Conservation (phyloP, 805 yeast species). For the Wickerhamomyces sydowiorum region DNA sequence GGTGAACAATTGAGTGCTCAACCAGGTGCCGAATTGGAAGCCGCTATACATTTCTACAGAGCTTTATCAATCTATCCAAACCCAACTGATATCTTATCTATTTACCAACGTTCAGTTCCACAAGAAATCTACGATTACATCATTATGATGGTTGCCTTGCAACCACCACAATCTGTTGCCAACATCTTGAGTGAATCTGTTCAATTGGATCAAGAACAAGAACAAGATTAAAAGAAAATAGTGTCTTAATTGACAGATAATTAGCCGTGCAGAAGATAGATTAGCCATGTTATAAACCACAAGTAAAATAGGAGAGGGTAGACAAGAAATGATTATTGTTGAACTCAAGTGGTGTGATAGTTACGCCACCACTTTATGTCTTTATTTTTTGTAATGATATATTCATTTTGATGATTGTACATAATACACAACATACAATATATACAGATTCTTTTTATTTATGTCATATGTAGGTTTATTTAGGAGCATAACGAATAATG, state of each 20-base stretch:
- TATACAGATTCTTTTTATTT: neutral
- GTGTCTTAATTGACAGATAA: too few species aligned
- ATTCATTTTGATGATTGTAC: neutral
- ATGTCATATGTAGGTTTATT: conserved; percentile 14
- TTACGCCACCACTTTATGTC: neutral
- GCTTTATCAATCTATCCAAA: conserved; percentile 91
- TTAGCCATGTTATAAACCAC: too few species aligned
- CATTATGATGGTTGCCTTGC: conserved; percentile 82
- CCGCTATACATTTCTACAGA: conserved; percentile 89
- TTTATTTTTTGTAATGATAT: neutral
- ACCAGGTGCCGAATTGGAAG: conserved; percentile 66
- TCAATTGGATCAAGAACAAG: conserved; percentile 20
- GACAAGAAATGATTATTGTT: neutral
- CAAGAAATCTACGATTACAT: conserved; percentile 76
- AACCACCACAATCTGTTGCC: conserved; percentile 80
- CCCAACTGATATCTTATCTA: conserved; percentile 85
- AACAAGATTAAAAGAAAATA: conserved; percentile 22
- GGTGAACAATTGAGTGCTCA: conserved; percentile 77
- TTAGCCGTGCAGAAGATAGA: too few species aligned
- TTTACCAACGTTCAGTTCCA: conserved; percentile 86
- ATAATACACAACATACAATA: neutral
- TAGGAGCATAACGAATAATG: conserved; percentile 27
- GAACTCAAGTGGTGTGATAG: neutral
- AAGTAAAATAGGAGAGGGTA: too few species aligned
- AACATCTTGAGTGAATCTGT: conserved; percentile 39